phyloP scores from a whole-genome alignment of 2,329 filamentous ascomycete genomes.

The Epichloe coenophiala region DNA sequence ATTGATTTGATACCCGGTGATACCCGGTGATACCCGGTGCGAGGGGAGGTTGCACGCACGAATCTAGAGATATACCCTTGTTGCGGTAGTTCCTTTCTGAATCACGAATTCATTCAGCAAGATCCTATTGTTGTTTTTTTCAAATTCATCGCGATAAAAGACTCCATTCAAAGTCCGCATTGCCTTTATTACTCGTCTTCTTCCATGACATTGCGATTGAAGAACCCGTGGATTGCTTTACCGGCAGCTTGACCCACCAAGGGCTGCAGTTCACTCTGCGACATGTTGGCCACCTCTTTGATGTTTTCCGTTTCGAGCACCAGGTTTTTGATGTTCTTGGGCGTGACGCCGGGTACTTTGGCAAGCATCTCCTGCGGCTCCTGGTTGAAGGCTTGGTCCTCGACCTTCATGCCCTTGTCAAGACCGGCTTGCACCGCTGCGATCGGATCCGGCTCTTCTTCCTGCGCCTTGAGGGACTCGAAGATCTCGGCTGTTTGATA shows the following conservation, averaged over 20 bases:
- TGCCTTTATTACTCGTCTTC: conserved; percentile 23
- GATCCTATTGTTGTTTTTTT: conserved; percentile 3
- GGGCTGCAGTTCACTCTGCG: conserved; percentile 54
- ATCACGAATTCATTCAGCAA: background rate
- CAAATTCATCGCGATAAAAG: background rate
- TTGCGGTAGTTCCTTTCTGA: background rate
- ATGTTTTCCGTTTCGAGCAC: conserved; percentile 64
- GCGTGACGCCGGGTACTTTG: conserved; percentile 70
- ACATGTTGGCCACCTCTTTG: conserved; percentile 74
- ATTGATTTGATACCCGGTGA: too few relatives aligned
- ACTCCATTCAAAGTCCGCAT: background rate
- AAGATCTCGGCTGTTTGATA: conserved; percentile 98
- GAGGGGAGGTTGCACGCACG: background rate
- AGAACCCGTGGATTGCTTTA: conserved; percentile 66
- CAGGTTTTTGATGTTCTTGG: conserved; percentile 61
- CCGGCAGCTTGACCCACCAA: conserved; percentile 66
- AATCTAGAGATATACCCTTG: conserved; percentile 4
- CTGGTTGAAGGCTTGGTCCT: conserved; percentile 64
- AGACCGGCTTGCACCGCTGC: conserved; percentile 74
- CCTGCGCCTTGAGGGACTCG: conserved; percentile 77
- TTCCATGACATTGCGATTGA: conserved; percentile 51
- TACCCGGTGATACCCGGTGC: conserved; percentile 3
- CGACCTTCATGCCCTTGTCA: conserved; percentile 37
- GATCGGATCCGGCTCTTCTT: conserved; percentile 81
- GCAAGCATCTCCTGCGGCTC: conserved; percentile 85